These are phyloP conservation scores for Gossypioides kirkii DNA, from an alignment of 345 rosid species.

Conservation along the genomic window DNA sequence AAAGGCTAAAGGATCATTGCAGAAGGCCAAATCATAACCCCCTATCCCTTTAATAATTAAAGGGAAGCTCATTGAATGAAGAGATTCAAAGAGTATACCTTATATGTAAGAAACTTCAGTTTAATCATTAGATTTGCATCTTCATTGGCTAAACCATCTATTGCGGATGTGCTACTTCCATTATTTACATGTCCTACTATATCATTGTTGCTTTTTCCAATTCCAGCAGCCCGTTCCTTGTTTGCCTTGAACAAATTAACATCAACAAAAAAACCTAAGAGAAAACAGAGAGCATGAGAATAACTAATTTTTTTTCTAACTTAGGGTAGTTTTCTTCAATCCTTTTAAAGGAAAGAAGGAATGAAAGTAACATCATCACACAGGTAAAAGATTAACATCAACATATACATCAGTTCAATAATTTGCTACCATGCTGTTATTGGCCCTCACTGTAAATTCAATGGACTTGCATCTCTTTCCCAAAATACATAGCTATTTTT, in stretches of 20 bases:
- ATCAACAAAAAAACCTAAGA: constrained; percentile 85
- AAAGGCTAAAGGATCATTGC: neutral
- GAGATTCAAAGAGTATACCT: constrained; percentile 38
- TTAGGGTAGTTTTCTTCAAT: neutral
- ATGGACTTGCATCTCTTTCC: neutral
- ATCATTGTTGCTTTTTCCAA: constrained; percentile 32
- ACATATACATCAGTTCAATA: neutral
- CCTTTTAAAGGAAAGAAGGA: neutral
- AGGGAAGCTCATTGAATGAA: neutral
- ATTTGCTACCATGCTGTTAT: neutral
- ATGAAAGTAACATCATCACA: constrained; percentile 11
- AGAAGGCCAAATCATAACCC: neutral
- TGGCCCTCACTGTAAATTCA: neutral
- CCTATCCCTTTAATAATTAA: neutral
- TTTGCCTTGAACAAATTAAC: constrained; percentile 77
- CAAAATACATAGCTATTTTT: neutral
- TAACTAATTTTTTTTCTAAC: constrained; percentile 2
- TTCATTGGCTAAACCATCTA: constrained; percentile 65
- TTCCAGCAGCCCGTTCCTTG: constrained; percentile 52
- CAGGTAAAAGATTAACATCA: neutral
- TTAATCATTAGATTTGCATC: constrained; percentile 94
- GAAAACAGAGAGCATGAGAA: constrained; percentile 16
- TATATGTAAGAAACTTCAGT: constrained; percentile 86
- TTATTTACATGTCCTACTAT: constrained; percentile 36
- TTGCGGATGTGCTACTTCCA: constrained; percentile 27